Percentiles rank a stretch among this genome's conserved stretches.
These are phyloP conservation scores for Corniculantispora saksenae DNA, from an alignment of 2,329 filamentous ascomycete genomes.

Conservation along the genomic window DNA sequence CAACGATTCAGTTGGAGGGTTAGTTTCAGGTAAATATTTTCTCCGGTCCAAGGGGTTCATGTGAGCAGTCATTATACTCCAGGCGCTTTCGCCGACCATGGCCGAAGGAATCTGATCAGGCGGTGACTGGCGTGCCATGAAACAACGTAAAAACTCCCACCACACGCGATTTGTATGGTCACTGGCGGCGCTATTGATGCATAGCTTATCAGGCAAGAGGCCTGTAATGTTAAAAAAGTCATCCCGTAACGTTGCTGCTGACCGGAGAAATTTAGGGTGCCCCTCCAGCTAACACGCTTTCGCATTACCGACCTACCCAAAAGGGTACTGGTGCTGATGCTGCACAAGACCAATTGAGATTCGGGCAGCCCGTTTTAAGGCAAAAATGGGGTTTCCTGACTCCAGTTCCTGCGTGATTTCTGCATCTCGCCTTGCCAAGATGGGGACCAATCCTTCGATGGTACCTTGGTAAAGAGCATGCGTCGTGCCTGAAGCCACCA, in stretches of 20 bases:
- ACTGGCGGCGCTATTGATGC: background rate
- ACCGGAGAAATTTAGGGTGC: background rate
- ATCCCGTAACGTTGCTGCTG: constrained; percentile 15
- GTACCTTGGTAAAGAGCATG: background rate
- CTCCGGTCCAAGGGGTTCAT: too few species aligned
- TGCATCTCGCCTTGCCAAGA: background rate
- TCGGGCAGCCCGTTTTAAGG: background rate
- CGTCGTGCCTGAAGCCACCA: background rate
- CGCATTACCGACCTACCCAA: constrained; percentile 42
- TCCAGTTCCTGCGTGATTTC: background rate
- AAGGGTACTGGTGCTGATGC: constrained; percentile 12
- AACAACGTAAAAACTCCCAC: background rate
- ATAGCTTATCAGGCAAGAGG: background rate
- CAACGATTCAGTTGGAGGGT: too few species aligned
- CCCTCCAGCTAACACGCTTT: constrained; percentile 33
- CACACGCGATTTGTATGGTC: background rate
- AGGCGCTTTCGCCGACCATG: background rate
- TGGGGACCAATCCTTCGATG: background rate
- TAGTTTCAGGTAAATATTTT: too few species aligned
- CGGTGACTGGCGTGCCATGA: background rate
- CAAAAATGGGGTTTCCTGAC: background rate
- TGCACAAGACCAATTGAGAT: constrained; percentile 1
- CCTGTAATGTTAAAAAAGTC: background rate
- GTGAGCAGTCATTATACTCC: too few species aligned
- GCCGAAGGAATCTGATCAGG: background rate